Evolutionary conservation across 768 basidiomycete genomes (phyloP), one percentile per base, ranked within the genome.

Genomic region (Lentinula guzmanii): DNA sequence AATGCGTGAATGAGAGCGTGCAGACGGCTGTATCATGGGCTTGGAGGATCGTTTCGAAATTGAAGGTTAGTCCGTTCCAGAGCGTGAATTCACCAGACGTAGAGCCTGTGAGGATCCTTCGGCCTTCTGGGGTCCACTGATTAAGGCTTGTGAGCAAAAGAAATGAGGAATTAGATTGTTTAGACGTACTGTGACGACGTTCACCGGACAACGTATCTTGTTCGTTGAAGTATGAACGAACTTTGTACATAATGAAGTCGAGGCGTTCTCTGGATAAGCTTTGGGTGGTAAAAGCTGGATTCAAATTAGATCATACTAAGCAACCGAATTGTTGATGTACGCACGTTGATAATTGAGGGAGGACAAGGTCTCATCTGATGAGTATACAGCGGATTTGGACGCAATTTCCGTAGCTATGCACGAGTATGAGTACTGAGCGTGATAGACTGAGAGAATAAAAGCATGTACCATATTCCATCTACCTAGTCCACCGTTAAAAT

Each of bases 11-110:
- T 15, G 83, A 76, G 71, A 98, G 84, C 0, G 93, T 83, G 42
- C 95, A 93, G 61, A 99, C 91, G 42, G 94, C 91, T 1, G 90
- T 88, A 70, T 99, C 97, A 74, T 99, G 97, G 1, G 95, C 96
- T 75, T 98, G 96, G n/a, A 98, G 84, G 66, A 99, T 98, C 0
- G 96, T 97, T 74, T 99, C 97, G 70, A 98, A 99, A 76, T 98
- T 99, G 86, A 98, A 99, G 0, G 97, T 98, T 24, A 96, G 81
- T 31, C 96, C 96, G 66, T 99, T 99, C 97, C 97, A 98, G 5
- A 98, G 83, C 1, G 96, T 98, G 74, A 99, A 98, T 75, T 98
- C 97, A 51, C 97, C 97, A 64, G 90, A 93, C 21, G 95, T 94
- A 10, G 95, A 95, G 16, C 97, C 97, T 2, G 97, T 98, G 52